Base-by-base conservation (phyloP, 768 basidiomycete genomes). In the Fomitopsis serialis region DNA sequence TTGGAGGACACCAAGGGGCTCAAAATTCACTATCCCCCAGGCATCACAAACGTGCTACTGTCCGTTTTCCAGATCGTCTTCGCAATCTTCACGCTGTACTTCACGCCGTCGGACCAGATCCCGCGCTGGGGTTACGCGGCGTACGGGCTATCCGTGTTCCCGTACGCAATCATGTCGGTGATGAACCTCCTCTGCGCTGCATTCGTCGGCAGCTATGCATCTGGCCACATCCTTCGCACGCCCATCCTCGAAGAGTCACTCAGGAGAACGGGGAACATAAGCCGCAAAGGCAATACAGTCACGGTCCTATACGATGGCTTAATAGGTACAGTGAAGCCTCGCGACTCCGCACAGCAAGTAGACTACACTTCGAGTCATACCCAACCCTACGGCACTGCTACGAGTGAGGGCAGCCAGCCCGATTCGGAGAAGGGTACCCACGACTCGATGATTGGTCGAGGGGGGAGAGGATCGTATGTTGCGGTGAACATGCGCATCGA, bases 91-190 rank as follows among this genome's bases (percentile, higher is more conserved):
- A 49, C 48, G 6, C n/a, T 49, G 11, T 40, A 40, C 19, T 19
- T 6, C 7, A 32, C 36, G 15, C 48, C 15, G 3, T 24, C 19
- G 22, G 35, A 40, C 36, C 48, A 40, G 11, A 22, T 24, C 35
- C n/a, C 11, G 36, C 34, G 24, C 24, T 49, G 21, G n/a, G 48
- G 48, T 2, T 49, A 49, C 37, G 34, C 48, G 25, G 17, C 48
- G 12, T 49, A 49, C 21, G 36, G 34, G 21, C 35, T 49, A 10
- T 49, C 48, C 36, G 48, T 49, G 21, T 19, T 49, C n/a, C 48
- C 48, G 3, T 49, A 49, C 36, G 48, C 48, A n/a, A 5, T 49
- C 19, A 49, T 49, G 48, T 49, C 48, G 6, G 34, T 27, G n/a
- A 29, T 49, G n/a, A 49, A 49, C 36, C 8, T 49, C 34, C n/a